Base-by-base conservation (phyloP, 2,329 filamentous ascomycete species). In the Aspergillus costaricaensis region DNA sequence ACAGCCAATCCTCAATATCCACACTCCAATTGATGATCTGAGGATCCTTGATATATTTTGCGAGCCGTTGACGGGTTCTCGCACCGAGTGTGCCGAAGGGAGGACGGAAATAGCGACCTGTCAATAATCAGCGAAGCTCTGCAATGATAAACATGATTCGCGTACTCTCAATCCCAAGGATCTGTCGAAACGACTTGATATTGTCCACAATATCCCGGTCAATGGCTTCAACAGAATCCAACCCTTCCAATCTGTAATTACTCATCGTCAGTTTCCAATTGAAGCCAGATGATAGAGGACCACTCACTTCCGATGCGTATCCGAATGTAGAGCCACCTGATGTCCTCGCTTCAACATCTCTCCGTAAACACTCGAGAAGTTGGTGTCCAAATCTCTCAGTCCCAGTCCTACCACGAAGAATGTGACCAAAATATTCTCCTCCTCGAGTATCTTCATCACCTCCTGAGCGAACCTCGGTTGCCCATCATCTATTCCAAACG, bases 401-500 rank as follows among this genome's bases (percentile, higher is more conserved):
- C 87, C 85, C 1, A 83, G 81, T 9, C 87, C 88, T 47, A 90
- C 86, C 38, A 87, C 88, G 77, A 91, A 91, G 74, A 91, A 90
- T 1, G 88, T 91, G 3, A 89, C 87, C 65, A 85, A 82, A 67
- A 90, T 86, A 57, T 78, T 73, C 55, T 86, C 87, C 19, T 84
- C 82, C 19, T 84, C 81, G 67, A 91, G 78, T 56, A 88, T 85
- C 43, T 82, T 76, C 76, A 88, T 83, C 19, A 89, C 85, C 63
- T 84, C 75, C 73, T 86, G 81, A 1, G 86, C 86, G 59, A 83
- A 81, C 36, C 76, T 68, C 50, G 88, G 88, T 54, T 83, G 79
- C 21, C 88, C 88, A 71, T 91, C 88, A 70, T 90, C 88, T 64
- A 91, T 90, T 53, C 87, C 88, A 72, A 91, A 90, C 1, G 88